Evolutionary conservation across 164 flowering plant genomes (phyloP).

Genomic region (Chloranthus sessilifolius): DNA sequence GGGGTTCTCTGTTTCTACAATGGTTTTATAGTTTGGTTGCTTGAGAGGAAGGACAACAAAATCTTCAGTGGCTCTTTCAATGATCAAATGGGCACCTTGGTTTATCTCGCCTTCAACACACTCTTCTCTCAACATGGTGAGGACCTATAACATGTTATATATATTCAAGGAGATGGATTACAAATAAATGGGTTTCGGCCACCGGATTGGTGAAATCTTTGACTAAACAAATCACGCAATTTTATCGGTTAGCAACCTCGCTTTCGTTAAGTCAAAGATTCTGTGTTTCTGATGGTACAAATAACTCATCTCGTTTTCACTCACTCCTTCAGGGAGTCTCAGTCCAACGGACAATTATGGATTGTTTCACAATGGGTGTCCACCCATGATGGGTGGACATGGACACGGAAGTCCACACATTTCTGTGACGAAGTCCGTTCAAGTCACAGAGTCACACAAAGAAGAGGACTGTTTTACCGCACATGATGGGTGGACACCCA

Average conservation of each 20-base stretch:
- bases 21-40: slow-evolving; percentile 32
- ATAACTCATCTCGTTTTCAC: background rate
- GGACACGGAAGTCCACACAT: too few species aligned
- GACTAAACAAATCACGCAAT: too few species aligned
- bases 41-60: slow-evolving; percentile 20
- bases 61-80: slow-evolving; percentile 13
- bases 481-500: too few species aligned
- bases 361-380: too few species aligned
- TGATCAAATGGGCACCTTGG: slow-evolving; percentile 18
- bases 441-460: too few species aligned
- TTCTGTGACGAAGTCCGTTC: too few species aligned
- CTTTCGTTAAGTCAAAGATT: background rate
- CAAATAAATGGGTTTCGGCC: background rate
- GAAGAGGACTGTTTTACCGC: too few species aligned
- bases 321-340: too few species aligned
- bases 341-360: too few species aligned
- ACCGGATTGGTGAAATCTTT: too few species aligned
- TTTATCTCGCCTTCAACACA: slow-evolving; percentile 27
- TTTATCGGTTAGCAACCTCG: too few species aligned
- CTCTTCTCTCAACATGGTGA: slow-evolving; percentile 31
- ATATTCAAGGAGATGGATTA: background rate
- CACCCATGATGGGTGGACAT: too few species aligned
- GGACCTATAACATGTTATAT: background rate
- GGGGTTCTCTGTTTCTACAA: slow-evolving; percentile 14
- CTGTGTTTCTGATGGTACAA: background rate